A percentile compares a stretch with the other conserved stretches of the same genome.
Evolutionary conservation across 1,139 yeast genomes (phyloP).

Genomic region (Geotrichum klebahnii): DNA sequence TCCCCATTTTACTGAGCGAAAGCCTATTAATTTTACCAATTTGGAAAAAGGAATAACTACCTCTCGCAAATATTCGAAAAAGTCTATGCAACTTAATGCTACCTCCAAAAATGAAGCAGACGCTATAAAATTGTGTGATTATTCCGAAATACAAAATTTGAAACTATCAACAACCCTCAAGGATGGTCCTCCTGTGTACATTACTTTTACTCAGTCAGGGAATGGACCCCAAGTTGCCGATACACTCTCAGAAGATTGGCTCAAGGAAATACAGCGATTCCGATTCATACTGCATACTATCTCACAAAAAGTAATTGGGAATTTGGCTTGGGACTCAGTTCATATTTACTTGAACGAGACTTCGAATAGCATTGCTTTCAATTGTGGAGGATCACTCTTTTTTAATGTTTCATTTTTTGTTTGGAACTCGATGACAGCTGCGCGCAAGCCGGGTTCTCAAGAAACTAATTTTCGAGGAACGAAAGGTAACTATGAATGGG

Average conservation of each 20-base stretch:
- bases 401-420: conserved; percentile 39
- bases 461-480: background rate
- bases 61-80: no score
- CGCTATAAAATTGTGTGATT: no score
- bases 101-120: no score
- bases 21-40: background rate
- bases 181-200: conserved; percentile 15
- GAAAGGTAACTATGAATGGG: conserved; percentile 23
- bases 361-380: conserved; percentile 39
- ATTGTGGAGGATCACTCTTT: conserved; percentile 39
- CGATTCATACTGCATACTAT: conserved; percentile 19
- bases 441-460: conserved; percentile 12
- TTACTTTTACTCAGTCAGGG: background rate
- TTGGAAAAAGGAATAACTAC: no score
- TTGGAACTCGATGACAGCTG: conserved; percentile 22
- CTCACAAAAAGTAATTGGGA: conserved; percentile 19
- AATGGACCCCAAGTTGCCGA: background rate
- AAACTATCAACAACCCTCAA: conserved; percentile 1
- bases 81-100: no score
- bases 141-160: no score
- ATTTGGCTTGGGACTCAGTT: conserved; percentile 27
- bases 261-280: conserved; percentile 21
- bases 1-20: background rate
- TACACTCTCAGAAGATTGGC: conserved; percentile 3
- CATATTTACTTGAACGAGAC: conserved; percentile 34